Base-by-base conservation (phyloP, 495 filamentous ascomycete species). In the Penicillium dipodomyicola region DNA sequence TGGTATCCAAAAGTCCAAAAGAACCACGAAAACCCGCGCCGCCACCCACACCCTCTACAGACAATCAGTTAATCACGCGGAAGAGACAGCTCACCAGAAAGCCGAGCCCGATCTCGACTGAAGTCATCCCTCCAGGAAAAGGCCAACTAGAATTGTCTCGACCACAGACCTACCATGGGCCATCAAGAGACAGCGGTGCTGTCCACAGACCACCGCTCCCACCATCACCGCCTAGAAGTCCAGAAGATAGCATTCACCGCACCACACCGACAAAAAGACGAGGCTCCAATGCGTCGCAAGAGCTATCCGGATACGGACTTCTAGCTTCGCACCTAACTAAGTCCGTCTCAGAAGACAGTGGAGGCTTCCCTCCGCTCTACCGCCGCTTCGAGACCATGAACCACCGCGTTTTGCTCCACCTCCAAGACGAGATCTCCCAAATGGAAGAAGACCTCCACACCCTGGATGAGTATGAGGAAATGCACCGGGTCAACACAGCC, bases 391-490 rank as follows among this genome's bases (percentile, higher is more conserved):
- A 89, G 64, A 79, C 81, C 9, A 72, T 96, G 5, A 96, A 96
- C 63, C 90, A 96, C 65, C 86, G 93, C 17, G 76, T 96, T 12
- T 78, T 97, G 3, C 77, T 97, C 2, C 84, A 94, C 64, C 82
- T 97, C 1, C 92, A 96, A 72, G 90, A 94, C 65, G 91, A 96
- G 66, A 84, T 96, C 39, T 78, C 83, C 2, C 87, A 93, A 49
- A 76, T 94, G 49, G 90, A 92, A 63, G 85, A 89, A 61, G 83
- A 90, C 39, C 76, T 94, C 0, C 79, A 83, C n/a, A 73, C 77
- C 1, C 71, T 93, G 0, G 91, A 96, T 60, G 82, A 84, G 32
- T 79, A 82, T 22, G 87, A 92, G 57, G 87, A 87, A 20, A 82
- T 88, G 64, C 76, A 80, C 23, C 76, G 85, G n/a, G 67, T 79